Evolutionary conservation across 495 filamentous ascomycete species (phyloP).

Genomic region (Xylaria curta): DNA sequence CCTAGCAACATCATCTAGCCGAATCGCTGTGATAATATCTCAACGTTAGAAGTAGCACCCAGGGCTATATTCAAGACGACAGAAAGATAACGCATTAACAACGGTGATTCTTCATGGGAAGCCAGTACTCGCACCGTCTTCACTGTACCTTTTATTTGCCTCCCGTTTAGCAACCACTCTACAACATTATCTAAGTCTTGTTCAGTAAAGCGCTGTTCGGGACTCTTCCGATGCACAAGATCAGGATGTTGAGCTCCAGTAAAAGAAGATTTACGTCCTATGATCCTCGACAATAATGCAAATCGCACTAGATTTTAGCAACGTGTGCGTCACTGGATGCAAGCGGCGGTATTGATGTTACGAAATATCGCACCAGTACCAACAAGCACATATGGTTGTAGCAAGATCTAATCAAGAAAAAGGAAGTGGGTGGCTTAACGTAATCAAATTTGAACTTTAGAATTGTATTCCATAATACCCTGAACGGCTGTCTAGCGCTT

Average conservation of each 20-base stretch:
- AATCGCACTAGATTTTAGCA: not conserved
- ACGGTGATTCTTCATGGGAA: too few relatives aligned
- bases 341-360: not conserved
- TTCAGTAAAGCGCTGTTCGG: too few relatives aligned
- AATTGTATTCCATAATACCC: not conserved
- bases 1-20: too few relatives aligned
- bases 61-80: too few relatives aligned
- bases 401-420: not conserved
- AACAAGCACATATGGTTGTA: not conserved
- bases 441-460: not conserved
- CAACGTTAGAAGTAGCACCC: too few relatives aligned
- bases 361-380: not conserved
- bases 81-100: too few relatives aligned
- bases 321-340: not conserved
- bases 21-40: too few relatives aligned
- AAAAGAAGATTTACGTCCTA: not conserved
- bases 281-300: not conserved
- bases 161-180: too few relatives aligned
- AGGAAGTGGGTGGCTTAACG: not conserved
- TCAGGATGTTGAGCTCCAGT: not conserved
- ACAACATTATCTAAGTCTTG: too few relatives aligned
- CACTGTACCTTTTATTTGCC: too few relatives aligned
- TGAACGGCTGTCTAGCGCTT: not conserved
- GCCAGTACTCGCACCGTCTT: too few relatives aligned
- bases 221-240: too few relatives aligned